Percentiles rank a stretch among this genome's conserved stretches.
These are phyloP conservation scores for Lactarius psammicola DNA, from an alignment of 768 basidiomycete genomes.

Conservation along the genomic window DNA sequence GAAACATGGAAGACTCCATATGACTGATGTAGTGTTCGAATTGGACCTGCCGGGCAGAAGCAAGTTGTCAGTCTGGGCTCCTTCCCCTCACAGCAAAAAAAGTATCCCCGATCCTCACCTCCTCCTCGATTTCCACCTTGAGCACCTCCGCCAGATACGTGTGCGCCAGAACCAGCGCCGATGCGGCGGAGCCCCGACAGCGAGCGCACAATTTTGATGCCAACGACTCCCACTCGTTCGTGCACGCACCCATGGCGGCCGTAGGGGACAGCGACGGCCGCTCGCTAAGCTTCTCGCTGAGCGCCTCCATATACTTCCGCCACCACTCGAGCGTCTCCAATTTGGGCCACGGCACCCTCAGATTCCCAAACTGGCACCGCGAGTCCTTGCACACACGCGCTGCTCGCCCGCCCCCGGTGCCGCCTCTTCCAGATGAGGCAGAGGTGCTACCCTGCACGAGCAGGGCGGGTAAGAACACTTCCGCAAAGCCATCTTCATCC, in stretches of 20 bases:
- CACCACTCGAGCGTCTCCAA: conserved; percentile 13
- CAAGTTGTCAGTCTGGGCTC: neutral
- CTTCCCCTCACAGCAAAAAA: neutral
- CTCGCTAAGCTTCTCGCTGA: neutral
- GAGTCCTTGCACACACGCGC: conserved; percentile 2
- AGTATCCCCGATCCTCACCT: neutral
- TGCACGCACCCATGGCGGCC: conserved; percentile 7
- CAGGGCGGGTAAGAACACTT: neutral
- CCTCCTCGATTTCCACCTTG: conserved; percentile 14
- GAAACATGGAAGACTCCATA: conserved; percentile 17
- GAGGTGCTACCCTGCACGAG: conserved; percentile 1
- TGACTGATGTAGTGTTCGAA: conserved; percentile 12
- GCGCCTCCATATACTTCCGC: conserved; percentile 4
- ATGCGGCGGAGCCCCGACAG: conserved; percentile 11
- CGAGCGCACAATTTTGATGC: conserved; percentile 10
- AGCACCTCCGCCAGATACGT: conserved; percentile 6
- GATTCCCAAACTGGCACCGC: conserved; percentile 15
- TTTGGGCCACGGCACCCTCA: neutral
- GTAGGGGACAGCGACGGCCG: conserved; percentile 3
- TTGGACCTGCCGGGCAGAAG: neutral
- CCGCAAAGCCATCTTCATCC: conserved; percentile 16
- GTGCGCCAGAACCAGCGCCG: conserved; percentile 10
- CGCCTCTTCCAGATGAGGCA: neutral
- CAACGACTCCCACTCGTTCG: conserved; percentile 10
- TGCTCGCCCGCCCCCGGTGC: neutral